Conservation (phyloP, 2,329 filamentous ascomycete species). For the Chaetothyriales sp. region DNA sequence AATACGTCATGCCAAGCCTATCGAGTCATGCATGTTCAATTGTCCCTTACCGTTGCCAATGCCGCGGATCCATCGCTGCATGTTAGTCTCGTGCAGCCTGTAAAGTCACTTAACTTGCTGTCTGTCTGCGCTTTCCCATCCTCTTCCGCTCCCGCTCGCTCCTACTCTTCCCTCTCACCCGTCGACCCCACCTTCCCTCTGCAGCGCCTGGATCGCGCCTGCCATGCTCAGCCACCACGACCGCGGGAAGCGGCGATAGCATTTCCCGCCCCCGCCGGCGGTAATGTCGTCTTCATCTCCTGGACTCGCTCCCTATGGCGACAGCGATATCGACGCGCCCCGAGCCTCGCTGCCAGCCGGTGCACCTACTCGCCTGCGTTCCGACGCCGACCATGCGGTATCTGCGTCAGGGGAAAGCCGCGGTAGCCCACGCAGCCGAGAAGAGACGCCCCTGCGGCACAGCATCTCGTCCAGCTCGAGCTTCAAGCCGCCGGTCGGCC, state of each 20-base stretch:
- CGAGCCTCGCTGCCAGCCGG: background rate
- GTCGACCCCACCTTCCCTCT: background rate
- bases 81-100: background rate
- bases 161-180: background rate
- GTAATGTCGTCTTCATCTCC: background rate
- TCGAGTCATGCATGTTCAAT: background rate
- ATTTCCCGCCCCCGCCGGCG: background rate
- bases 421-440: background rate
- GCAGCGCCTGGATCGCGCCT: background rate
- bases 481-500: background rate
- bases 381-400: background rate
- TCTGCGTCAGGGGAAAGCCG: background rate
- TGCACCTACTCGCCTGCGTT: background rate
- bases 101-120: background rate
- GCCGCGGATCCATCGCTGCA: background rate
- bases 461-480: background rate
- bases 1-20: no score
- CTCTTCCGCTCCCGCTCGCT: background rate
- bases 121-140: background rate
- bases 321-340: background rate
- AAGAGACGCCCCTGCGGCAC: background rate
- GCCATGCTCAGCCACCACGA: background rate
- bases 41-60: background rate
- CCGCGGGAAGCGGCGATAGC: background rate
- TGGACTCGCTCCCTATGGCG: background rate